Percentiles rank a stretch among this genome's conserved stretches.
Evolutionary conservation across 2,329 filamentous ascomycete genomes (phyloP).

Genomic region (Dryadomyces sulphureus): DNA sequence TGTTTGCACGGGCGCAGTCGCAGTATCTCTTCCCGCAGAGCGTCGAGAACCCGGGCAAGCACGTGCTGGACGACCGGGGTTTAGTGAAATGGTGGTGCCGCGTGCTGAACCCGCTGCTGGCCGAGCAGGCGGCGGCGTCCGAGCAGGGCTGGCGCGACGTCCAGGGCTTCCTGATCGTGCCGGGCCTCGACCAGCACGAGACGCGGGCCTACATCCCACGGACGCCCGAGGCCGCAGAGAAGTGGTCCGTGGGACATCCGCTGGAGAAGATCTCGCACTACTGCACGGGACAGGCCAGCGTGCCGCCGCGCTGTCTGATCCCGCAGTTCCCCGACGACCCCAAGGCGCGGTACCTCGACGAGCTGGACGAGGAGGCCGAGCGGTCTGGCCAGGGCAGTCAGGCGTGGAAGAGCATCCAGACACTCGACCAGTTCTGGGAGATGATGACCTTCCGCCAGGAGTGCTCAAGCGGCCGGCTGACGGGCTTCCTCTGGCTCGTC

Average conservation of each 20-base stretch:
- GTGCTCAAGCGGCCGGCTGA: slow-evolving; percentile 80
- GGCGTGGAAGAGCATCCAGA: slow-evolving; percentile 70
- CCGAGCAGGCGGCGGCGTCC: slow-evolving; percentile 13
- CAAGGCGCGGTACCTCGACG: slow-evolving; percentile 76
- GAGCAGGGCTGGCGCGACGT: slow-evolving; percentile 26
- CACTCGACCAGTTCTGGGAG: slow-evolving; percentile 92
- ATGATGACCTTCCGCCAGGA: slow-evolving; percentile 96
- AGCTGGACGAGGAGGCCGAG: slow-evolving; percentile 71
- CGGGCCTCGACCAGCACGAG: slow-evolving; percentile 71
- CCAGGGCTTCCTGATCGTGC: slow-evolving; percentile 76
- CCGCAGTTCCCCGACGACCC: slow-evolving; percentile 91
- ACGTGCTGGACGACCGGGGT: slow-evolving; percentile 80
- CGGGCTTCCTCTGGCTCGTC: slow-evolving; percentile 90
- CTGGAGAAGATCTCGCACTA: slow-evolving; percentile 52
- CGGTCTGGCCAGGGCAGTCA: slow-evolving; percentile 44
- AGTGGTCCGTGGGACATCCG: slow-evolving; percentile 58
- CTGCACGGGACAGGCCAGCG: slow-evolving; percentile 34
- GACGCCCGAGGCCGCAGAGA: slow-evolving; percentile 29
- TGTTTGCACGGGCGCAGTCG: slow-evolving; percentile 83
- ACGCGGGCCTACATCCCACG: slow-evolving; percentile 64
- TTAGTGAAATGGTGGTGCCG: slow-evolving; percentile 94
- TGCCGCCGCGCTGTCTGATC: slow-evolving; percentile 71
- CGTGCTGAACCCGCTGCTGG: slow-evolving; percentile 62
- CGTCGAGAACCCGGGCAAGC: slow-evolving; percentile 69
- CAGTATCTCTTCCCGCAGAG: slow-evolving; percentile 95